phyloP scores from a whole-genome alignment of 441 rosid species.

The Macaranga tanarius region DNA sequence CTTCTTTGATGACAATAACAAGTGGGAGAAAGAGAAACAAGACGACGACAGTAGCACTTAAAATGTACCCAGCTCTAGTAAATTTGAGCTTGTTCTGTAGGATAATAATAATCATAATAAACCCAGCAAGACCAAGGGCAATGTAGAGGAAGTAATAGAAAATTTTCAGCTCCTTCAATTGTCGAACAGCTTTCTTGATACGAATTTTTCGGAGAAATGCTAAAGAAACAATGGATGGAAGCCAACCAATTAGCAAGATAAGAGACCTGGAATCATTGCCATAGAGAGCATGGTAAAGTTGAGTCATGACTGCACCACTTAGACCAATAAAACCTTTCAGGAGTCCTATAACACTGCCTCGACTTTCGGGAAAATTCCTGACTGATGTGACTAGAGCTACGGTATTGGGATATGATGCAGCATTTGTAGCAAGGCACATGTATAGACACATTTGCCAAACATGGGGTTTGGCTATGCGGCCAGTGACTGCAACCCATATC shows the following conservation, averaged over 20 bases:
- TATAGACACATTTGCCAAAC: constrained; percentile 70
- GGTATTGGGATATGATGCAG: constrained; percentile 59
- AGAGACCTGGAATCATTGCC: constrained; percentile 30
- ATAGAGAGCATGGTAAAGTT: constrained; percentile 37
- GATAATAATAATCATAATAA: constrained; percentile 38
- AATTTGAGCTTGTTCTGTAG: constrained; percentile 36
- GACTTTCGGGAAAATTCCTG: constrained; percentile 50
- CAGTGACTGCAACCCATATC: constrained; percentile 59
- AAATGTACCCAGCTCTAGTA: constrained; percentile 26
- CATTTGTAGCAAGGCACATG: constrained; percentile 57
- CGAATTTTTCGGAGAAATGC: constrained; percentile 31
- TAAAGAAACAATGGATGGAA: constrained; percentile 31
- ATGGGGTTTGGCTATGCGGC: constrained; percentile 40
- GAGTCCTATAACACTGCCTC: constrained; percentile 41
- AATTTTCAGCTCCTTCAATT: constrained; percentile 21
- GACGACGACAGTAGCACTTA: constrained; percentile 45
- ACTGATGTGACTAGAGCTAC: constrained; percentile 57
- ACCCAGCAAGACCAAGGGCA: constrained; percentile 36
- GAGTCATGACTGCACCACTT: constrained; percentile 44
- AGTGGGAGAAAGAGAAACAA: constrained; percentile 48
- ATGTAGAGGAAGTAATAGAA: constrained; percentile 35
- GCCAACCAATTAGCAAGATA: constrained; percentile 41
- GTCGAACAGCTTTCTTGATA: constrained; percentile 24
- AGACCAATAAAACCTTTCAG: constrained; percentile 41
- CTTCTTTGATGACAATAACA: constrained; percentile 49